Evolutionary conservation across 768 basidiomycete genomes (phyloP).

Genomic region (Mycena chlorophos): DNA sequence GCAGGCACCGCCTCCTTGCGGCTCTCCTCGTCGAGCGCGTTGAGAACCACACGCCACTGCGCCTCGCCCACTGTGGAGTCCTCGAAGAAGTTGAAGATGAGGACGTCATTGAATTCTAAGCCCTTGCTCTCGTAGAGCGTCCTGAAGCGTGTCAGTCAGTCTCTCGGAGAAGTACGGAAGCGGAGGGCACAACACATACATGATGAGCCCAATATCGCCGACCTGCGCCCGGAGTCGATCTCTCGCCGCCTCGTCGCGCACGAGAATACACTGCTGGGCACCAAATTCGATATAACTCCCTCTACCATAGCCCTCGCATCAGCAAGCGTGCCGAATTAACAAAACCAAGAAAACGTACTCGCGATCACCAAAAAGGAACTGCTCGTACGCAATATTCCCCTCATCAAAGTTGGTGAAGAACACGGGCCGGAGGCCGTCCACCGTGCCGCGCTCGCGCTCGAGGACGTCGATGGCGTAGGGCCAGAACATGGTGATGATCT

Average conservation of each 20-base stretch:
- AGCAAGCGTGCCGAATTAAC: not conserved
- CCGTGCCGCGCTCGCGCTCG: constrained; percentile 53
- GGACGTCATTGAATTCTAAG: constrained; percentile 67
- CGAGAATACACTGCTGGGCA: constrained; percentile 69
- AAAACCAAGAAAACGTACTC: constrained; percentile 35
- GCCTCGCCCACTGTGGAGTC: constrained; percentile 52
- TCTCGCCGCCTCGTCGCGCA: constrained; percentile 58
- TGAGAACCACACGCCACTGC: constrained; percentile 63
- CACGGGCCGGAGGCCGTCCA: constrained; percentile 55
- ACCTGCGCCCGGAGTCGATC: constrained; percentile 49
- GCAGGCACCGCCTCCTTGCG: constrained; percentile 35
- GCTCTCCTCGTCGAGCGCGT: constrained; percentile 33
- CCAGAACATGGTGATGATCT: constrained; percentile 63
- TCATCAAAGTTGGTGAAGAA: constrained; percentile 54
- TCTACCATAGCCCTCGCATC: too few relatives aligned
- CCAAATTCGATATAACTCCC: constrained; percentile 58
- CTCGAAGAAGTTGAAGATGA: constrained; percentile 74
- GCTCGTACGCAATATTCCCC: constrained; percentile 47
- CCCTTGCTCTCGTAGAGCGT: constrained; percentile 69
- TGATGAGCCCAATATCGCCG: constrained; percentile 57
- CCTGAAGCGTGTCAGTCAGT: constrained; percentile 25
- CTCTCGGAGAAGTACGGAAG: not conserved
- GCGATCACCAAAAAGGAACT: constrained; percentile 55
- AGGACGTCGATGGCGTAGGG: constrained; percentile 63
- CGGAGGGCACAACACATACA: constrained; percentile 40